Percentiles rank a stretch among this genome's conserved stretches.
Conservation (phyloP, 2,329 filamentous ascomycete genomes). For the Pseudogymnoascus sp. region DNA sequence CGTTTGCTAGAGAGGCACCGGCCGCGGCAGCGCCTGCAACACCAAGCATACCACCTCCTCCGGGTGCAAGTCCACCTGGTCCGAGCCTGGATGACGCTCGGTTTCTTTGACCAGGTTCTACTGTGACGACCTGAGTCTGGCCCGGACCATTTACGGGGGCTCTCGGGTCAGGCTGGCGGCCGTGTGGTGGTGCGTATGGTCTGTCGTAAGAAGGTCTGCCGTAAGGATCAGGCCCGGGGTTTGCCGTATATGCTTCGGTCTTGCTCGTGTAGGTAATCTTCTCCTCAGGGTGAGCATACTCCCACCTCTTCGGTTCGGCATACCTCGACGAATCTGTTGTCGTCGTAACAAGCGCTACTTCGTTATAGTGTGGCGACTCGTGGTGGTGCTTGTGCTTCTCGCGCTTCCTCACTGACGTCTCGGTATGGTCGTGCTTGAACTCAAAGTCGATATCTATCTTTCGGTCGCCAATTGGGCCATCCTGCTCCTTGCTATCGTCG, state of each 20-base stretch:
- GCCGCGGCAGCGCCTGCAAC: slow-evolving; percentile 22
- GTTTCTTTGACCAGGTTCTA: slow-evolving; percentile 22
- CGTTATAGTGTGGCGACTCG: background rate
- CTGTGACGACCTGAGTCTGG: slow-evolving; percentile 21
- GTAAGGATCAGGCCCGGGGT: slow-evolving; percentile 7
- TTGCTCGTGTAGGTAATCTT: slow-evolving; percentile 27
- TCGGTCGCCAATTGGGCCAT: slow-evolving; percentile 6
- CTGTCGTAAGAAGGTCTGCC: background rate
- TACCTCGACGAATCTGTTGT: slow-evolving; percentile 15
- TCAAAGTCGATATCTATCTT: slow-evolving; percentile 6
- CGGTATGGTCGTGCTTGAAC: background rate
- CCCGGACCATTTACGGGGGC: slow-evolving; percentile 13
- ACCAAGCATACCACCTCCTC: slow-evolving; percentile 22
- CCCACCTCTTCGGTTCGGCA: slow-evolving; percentile 27
- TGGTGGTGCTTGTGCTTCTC: slow-evolving; percentile 1
- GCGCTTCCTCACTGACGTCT: background rate
- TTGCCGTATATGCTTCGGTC: slow-evolving; percentile 20
- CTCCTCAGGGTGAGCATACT: slow-evolving; percentile 33
- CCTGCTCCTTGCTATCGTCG: background rate
- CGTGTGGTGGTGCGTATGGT: background rate
- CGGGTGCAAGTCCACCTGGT: slow-evolving; percentile 18
- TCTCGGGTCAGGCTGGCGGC: slow-evolving; percentile 13
- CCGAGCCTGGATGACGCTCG: slow-evolving; percentile 20
- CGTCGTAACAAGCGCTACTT: background rate
- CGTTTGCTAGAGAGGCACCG: slow-evolving; percentile 39